These are phyloP conservation scores for Chlamydomonas sp. DNA, from an alignment of 139 green algal species.

Conservation along the genomic window DNA sequence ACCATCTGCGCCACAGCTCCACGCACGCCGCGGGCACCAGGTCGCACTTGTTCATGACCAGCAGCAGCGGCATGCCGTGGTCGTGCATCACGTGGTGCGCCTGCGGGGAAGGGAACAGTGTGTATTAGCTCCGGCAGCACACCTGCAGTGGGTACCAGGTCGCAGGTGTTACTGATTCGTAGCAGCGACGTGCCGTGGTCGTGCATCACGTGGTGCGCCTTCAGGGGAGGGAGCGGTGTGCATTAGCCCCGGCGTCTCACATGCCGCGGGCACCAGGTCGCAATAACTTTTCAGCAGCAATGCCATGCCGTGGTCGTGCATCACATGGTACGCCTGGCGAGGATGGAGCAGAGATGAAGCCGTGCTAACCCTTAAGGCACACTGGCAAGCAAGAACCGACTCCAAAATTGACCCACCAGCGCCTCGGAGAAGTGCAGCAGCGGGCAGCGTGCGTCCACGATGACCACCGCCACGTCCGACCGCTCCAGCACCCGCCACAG, in stretches of 20 bases:
- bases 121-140: conserved; percentile 49
- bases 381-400: too few relatives aligned
- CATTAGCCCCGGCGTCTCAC: conserved; percentile 48
- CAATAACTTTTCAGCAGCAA: conserved; percentile 72
- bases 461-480: conserved; percentile 61
- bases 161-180: conserved; percentile 76
- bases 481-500: conserved; percentile 78
- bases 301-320: conserved; percentile 40
- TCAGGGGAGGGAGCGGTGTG: background rate
- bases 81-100: conserved; percentile 32
- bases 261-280: conserved; percentile 62
- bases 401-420: background rate
- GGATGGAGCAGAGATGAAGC: background rate
- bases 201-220: conserved; percentile 23
- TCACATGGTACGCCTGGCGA: conserved; percentile 8
- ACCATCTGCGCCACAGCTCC: conserved; percentile 56
- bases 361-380: too few relatives aligned
- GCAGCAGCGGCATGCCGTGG: conserved; percentile 49
- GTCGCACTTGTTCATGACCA: conserved; percentile 81
- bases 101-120: background rate
- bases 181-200: conserved; percentile 53
- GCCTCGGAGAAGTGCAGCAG: conserved; percentile 51
- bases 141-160: conserved; percentile 59
- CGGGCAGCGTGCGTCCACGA: conserved; percentile 68
- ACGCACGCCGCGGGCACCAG: conserved; percentile 55